These are phyloP conservation scores for Alnus glutinosa DNA, from an alignment of 306 rosid genomes.

Conservation along the genomic window DNA sequence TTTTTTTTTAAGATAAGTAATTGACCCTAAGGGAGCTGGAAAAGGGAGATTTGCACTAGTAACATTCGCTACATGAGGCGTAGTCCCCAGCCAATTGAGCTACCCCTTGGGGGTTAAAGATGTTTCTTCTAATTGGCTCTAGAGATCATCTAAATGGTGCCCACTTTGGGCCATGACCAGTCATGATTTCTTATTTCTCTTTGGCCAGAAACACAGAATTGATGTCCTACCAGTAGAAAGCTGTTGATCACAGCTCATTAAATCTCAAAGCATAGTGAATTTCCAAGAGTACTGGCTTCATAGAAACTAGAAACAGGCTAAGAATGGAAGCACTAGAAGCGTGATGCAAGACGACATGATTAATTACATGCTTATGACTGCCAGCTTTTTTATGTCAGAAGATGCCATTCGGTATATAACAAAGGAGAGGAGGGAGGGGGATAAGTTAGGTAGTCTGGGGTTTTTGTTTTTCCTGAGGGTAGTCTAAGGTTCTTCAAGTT, in stretches of 20 bases:
- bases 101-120: too few relatives aligned
- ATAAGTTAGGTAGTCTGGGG: background rate
- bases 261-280: background rate
- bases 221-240: background rate
- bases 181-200: background rate
- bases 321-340: background rate
- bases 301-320: background rate
- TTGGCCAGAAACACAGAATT: background rate
- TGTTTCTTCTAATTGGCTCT: background rate
- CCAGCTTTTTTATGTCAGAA: background rate
- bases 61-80: too few relatives aligned
- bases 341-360: constrained; percentile 3
- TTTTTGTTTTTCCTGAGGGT: background rate
- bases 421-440: background rate
- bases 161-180: background rate
- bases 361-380: constrained; percentile 5
- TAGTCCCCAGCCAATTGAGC: too few relatives aligned
- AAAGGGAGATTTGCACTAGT: too few relatives aligned
- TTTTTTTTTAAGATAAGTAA: too few relatives aligned
- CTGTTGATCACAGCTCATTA: background rate
- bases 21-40: too few relatives aligned
- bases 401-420: background rate
- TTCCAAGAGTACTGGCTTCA: background rate
- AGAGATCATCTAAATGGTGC: background rate
- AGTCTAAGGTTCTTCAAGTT: background rate